Percentiles rank a stretch among this genome's conserved stretches.
These are phyloP conservation scores for Poa pratensis DNA, from an alignment of 176 grass and related monocot genomes.

Conservation along the genomic window DNA sequence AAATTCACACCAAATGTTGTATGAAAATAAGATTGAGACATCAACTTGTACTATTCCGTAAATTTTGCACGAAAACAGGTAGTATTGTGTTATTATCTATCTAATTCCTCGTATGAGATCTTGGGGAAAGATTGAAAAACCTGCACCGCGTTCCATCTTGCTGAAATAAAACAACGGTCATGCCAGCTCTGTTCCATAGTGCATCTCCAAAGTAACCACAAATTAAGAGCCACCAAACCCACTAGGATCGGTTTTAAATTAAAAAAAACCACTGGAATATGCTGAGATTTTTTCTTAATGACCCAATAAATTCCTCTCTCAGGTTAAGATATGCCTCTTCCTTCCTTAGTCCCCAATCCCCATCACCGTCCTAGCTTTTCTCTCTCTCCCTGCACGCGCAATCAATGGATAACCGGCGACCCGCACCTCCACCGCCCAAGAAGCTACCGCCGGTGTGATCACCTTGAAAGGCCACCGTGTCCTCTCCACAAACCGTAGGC, in stretches of 20 bases:
- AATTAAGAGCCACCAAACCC: slow-evolving; percentile 7
- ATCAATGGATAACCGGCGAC: slow-evolving; percentile 6
- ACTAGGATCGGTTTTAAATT: not conserved
- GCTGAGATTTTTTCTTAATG: slow-evolving; percentile 7
- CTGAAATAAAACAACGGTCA: not conserved
- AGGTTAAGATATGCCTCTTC: not conserved
- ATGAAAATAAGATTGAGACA: too few relatives aligned
- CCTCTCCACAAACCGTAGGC: not conserved
- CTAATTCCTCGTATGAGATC: not conserved
- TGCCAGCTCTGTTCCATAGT: not conserved
- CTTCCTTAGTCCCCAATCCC: not conserved
- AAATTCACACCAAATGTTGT: too few relatives aligned
- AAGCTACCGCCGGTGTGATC: not conserved
- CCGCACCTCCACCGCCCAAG: not conserved
- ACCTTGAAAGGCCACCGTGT: not conserved
- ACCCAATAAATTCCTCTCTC: not conserved
- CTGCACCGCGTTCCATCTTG: not conserved
- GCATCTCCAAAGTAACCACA: not conserved
- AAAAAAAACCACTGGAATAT: not conserved
- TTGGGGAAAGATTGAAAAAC: not conserved
- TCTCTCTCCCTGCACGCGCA: not conserved
- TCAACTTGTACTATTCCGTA: too few relatives aligned
- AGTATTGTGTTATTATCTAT: too few relatives aligned
- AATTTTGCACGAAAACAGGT: too few relatives aligned
- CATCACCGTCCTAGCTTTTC: too few relatives aligned